These are phyloP conservation scores for Boletus huronensis DNA, from an alignment of 768 basidiomycete genomes.

Conservation along the genomic window DNA sequence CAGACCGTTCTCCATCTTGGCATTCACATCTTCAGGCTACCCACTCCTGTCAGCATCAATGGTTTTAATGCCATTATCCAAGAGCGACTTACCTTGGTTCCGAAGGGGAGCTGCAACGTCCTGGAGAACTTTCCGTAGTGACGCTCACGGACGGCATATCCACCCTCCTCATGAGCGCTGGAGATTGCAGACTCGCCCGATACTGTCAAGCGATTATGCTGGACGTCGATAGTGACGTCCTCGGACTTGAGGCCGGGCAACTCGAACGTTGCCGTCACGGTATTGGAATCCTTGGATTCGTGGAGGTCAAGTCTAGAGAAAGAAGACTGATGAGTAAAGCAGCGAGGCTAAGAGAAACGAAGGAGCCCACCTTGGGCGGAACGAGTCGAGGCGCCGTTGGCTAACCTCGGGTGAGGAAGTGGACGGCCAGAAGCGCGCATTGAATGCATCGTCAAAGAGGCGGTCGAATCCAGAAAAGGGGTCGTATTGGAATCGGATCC, in stretches of 20 bases:
- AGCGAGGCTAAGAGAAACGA: accelerated
- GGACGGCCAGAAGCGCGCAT: constrained; percentile 4
- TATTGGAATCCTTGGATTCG: constrained; percentile 34
- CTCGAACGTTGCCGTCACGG: constrained; percentile 50
- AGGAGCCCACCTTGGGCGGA: constrained; percentile 18
- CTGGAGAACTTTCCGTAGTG: constrained; percentile 42
- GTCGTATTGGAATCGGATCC: constrained; percentile 8
- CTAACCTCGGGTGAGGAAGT: not conserved
- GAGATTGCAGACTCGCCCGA: constrained; percentile 48
- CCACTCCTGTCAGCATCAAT: not conserved
- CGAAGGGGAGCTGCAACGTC: constrained; percentile 42
- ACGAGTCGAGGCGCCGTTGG: not conserved
- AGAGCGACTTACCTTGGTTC: constrained; percentile 36
- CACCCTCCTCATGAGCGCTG: constrained; percentile 35
- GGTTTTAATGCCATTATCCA: no score
- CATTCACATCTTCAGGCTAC: constrained; percentile 44
- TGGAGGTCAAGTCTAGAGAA: constrained; percentile 42
- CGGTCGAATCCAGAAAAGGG: not conserved
- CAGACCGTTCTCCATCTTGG: constrained; percentile 44
- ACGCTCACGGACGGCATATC: constrained; percentile 43
- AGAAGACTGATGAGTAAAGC: not conserved
- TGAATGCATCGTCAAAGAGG: constrained; percentile 1
- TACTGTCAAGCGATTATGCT: constrained; percentile 42
- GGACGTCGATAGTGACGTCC: constrained; percentile 42
- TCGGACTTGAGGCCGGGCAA: constrained; percentile 50